A percentile compares a stretch with the other conserved stretches of the same genome.
These are phyloP conservation scores for Ceratocystis albifundus DNA, from an alignment of 2,329 filamentous ascomycete species.

Conservation along the genomic window DNA sequence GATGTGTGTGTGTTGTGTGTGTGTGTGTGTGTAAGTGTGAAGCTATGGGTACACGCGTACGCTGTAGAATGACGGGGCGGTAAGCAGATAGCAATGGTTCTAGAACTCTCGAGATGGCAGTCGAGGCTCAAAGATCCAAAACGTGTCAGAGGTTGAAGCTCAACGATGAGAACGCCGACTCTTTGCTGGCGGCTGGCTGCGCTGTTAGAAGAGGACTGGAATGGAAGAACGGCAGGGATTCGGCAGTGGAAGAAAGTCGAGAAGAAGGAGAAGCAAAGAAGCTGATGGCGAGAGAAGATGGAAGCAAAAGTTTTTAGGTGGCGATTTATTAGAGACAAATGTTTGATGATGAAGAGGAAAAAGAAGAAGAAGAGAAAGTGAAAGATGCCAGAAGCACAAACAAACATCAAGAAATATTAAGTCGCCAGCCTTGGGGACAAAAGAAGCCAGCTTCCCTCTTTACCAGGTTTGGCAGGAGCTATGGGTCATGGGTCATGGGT, in stretches of 20 bases:
- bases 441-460: conserved; percentile 12
- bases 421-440: not conserved
- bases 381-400: conserved; percentile 12
- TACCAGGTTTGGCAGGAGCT: conserved; percentile 7
- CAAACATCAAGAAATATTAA: not conserved
- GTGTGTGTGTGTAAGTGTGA: conserved; percentile 4
- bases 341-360: not conserved
- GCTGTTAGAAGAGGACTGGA: not conserved
- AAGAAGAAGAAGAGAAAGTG: conserved; percentile 14
- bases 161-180: not conserved
- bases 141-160: not conserved
- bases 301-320: conserved; percentile 8
- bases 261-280: conserved; percentile 1
- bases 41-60: not conserved
- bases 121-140: not conserved
- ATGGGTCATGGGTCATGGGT: too few species aligned
- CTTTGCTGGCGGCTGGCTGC: not conserved
- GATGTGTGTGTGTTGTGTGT: conserved; percentile 10
- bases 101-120: not conserved
- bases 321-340: not conserved
- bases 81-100: not conserved
- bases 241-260: not conserved
- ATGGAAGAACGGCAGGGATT: not conserved
- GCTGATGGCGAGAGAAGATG: not conserved
- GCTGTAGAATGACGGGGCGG: not conserved